Conservation (phyloP, 345 rosid species). For the Camelina laxa region DNA sequence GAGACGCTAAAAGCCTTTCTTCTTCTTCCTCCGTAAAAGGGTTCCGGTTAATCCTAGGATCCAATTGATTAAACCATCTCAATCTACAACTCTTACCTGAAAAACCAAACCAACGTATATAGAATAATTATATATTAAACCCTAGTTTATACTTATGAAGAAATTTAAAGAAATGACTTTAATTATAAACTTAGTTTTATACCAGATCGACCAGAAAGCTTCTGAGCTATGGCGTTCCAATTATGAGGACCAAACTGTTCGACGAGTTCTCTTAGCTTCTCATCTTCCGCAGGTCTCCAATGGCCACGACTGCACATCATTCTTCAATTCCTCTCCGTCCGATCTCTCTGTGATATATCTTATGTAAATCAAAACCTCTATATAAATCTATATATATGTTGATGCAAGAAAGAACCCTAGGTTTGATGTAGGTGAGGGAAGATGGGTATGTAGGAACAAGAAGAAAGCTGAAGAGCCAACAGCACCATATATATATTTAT, state of each 20-base stretch:
- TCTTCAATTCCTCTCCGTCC: conserved; percentile 23
- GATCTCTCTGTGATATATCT: conserved; percentile 2
- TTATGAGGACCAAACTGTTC: conserved; percentile 87
- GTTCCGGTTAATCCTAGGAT: conserved; percentile 84
- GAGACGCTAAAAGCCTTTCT: conserved; percentile 70
- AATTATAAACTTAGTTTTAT: neutral
- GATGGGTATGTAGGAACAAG: conserved; percentile 46
- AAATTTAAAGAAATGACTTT: neutral
- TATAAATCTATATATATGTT: conserved; percentile 25
- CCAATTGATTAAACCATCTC: conserved; percentile 95
- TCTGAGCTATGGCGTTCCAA: conserved; percentile 91
- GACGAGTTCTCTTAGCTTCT: conserved; percentile 76
- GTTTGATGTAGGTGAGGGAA: conserved; percentile 43
- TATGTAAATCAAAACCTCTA: conserved; percentile 5
- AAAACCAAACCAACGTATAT: neutral
- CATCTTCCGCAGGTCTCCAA: conserved; percentile 81
- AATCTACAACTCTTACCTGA: conserved; percentile 94
- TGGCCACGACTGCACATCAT: conserved; percentile 74
- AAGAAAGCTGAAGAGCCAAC: conserved; percentile 49
- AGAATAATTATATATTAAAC: neutral
- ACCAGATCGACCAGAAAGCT: conserved; percentile 95
- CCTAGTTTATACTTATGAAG: neutral
- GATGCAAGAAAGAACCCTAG: conserved; percentile 33
- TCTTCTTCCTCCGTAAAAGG: conserved; percentile 87
- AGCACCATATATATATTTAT: conserved; percentile 35